A percentile compares a stretch with the other conserved stretches of the same genome.
Evolutionary conservation across 2,329 filamentous ascomycete genomes (phyloP).

Genomic region (Colletotrichum theobromicola): DNA sequence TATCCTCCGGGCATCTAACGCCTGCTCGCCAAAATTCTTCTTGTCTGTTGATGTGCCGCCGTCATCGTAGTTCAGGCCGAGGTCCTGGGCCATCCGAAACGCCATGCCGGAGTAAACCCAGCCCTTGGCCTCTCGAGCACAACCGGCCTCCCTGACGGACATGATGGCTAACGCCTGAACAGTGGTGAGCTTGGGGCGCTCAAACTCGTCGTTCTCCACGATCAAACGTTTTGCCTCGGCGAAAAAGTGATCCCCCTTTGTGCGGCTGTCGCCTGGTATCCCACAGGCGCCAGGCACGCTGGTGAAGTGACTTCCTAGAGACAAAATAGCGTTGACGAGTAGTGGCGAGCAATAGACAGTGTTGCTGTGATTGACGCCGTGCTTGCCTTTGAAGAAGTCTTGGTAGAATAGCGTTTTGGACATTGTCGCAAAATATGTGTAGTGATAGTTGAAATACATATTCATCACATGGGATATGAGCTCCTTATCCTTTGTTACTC

Average conservation of each 20-base stretch:
- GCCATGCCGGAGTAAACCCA: conserved; percentile 99
- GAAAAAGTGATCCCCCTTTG: conserved; percentile 96
- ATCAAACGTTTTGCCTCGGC: conserved; percentile 90
- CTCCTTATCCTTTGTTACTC: conserved; percentile 78
- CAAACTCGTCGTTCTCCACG: conserved; percentile 90
- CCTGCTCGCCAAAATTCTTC: conserved; percentile 73
- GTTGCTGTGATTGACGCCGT: conserved; percentile 51
- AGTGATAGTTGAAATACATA: conserved; percentile 99
- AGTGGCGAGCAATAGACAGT: conserved; percentile 86
- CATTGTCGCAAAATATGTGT: conserved; percentile 91
- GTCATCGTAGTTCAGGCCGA: conserved; percentile 88
- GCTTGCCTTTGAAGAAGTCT: conserved; percentile 79
- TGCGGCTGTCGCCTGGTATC: conserved; percentile 75
- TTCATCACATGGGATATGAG: conserved; percentile 88
- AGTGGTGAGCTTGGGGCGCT: conserved; percentile 84
- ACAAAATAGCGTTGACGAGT: conserved; percentile 92
- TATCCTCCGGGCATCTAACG: conserved; percentile 86
- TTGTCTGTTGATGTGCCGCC: conserved; percentile 65
- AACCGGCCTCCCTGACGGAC: conserved; percentile 95
- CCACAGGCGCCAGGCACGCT: conserved; percentile 74
- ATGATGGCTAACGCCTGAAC: conserved; percentile 94
- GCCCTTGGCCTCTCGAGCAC: conserved; percentile 90
- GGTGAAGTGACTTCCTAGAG: conserved; percentile 93
- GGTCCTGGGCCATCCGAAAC: conserved; percentile 95
- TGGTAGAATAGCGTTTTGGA: conserved; percentile 86